These are phyloP conservation scores for Thermothelomyces thermophilus DNA, from an alignment of 2,329 filamentous ascomycete species.

Conservation along the genomic window DNA sequence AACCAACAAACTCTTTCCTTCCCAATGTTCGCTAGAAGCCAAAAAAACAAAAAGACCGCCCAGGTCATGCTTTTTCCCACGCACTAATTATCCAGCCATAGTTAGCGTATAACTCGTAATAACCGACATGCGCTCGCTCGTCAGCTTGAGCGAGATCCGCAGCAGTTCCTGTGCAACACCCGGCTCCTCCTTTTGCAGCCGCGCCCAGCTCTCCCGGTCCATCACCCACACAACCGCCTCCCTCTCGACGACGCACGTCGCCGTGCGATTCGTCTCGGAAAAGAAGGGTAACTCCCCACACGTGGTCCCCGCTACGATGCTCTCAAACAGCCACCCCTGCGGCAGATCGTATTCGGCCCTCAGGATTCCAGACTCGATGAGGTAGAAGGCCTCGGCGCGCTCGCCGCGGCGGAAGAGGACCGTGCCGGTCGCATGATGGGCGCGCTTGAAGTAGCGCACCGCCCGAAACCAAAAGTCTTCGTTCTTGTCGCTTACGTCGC, in stretches of 20 bases:
- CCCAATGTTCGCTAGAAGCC: not conserved
- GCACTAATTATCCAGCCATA: conserved; percentile 36
- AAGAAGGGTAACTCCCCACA: conserved; percentile 97
- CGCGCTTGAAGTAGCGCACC: conserved; percentile 65
- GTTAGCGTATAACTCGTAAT: conserved; percentile 53
- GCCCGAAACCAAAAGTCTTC: conserved; percentile 94
- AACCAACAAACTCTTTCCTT: not conserved
- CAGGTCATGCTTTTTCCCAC: not conserved
- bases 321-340: conserved; percentile 82
- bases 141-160: conserved; percentile 84
- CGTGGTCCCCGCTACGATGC: conserved; percentile 88
- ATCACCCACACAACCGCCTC: conserved; percentile 80
- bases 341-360: conserved; percentile 86
- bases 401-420: conserved; percentile 75
- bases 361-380: conserved; percentile 82
- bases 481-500: conserved; percentile 74
- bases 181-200: conserved; percentile 63
- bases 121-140: conserved; percentile 79
- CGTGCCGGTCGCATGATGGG: conserved; percentile 61
- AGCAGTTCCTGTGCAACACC: conserved; percentile 80
- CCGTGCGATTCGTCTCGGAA: conserved; percentile 78
- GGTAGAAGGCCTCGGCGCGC: conserved; percentile 74
- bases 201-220: conserved; percentile 63
- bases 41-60: not conserved
- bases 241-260: conserved; percentile 75